Evolutionary conservation across 2,329 filamentous ascomycete species (phyloP), one percentile per base, ranked within the genome.

Genomic region (Diaporthe sp.): DNA sequence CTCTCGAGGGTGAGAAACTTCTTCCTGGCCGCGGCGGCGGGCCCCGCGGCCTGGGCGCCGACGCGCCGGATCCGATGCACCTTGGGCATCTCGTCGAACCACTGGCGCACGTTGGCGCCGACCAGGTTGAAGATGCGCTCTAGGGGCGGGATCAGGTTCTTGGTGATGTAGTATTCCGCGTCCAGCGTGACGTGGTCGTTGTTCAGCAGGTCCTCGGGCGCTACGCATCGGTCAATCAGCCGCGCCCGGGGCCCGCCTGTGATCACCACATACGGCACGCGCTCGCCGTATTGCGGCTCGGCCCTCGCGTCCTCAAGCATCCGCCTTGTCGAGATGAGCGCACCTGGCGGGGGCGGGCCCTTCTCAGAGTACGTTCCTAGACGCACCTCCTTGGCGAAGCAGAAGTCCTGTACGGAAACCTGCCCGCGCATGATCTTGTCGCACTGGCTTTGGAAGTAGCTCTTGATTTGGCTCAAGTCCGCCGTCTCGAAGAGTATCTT

Each of bases 31-130:
- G 81, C 80, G 61, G 80, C 74, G 44, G 63, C 76, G 39, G 71
- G 74, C 39, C 77, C 76, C 32, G 77, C 76, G 53, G 72, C 75
- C 6, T 74, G 75, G 19, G 65, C 79, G 42, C 89, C 87, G n/a
- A 94, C 84, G 71, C 89, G 90, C 37, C 92, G 89, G 59, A 96
- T 90, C 12, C 93, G 92, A 80, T 95, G 94, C 27, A 97, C 88
- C 82, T 97, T 98, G 59, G 96, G 96, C 95, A 98, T 97, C 83
- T 98, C 95, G 76, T 98, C 95, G 80, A 95, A 98, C 97, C 97
- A 99, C 74, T 91, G 89, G 25, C 94, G 87, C 0, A 98, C 94
- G 81, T 97, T 97, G 42, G 95, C 97, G 9, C 97, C 97, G 3
- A 98, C 94, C 3, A 99, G 92, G 80, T 97, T 98, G 86, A 99